Conservation (phyloP, 371 early-diverging fungal genomes). For the Mucor circinelloides region DNA sequence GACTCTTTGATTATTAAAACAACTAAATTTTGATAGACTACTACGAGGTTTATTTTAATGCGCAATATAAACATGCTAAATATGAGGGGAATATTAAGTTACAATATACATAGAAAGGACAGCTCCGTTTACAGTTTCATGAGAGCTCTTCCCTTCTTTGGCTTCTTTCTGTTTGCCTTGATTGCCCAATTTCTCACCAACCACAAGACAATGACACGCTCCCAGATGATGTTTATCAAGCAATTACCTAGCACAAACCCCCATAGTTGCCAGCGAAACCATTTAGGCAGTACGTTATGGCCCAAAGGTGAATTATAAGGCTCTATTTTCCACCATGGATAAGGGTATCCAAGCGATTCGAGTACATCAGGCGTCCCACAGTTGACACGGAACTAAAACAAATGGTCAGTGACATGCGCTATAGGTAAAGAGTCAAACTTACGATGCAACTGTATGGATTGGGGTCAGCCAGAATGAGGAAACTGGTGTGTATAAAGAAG, state of each 20-base stretch:
- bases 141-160: slow-evolving; percentile 24
- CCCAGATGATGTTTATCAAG: slow-evolving; percentile 48
- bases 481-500: slow-evolving; percentile 55
- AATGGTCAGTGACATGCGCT: background rate
- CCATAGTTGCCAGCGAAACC: slow-evolving; percentile 62
- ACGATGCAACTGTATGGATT: slow-evolving; percentile 64
- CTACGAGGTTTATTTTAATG: too few relatives aligned
- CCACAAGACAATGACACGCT: slow-evolving; percentile 58
- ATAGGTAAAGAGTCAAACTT: slow-evolving; percentile 6
- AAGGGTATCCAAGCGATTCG: slow-evolving; percentile 41
- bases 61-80: background rate
- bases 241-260: slow-evolving; percentile 42
- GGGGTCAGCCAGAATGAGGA: slow-evolving; percentile 64
- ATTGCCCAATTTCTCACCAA: slow-evolving; percentile 46
- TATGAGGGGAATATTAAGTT: background rate
- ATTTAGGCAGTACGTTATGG: slow-evolving; percentile 67
- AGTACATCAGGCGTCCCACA: slow-evolving; percentile 61
- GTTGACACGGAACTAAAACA: slow-evolving; percentile 61
- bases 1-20: too few relatives aligned
- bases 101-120: background rate
- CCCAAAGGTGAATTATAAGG: slow-evolving; percentile 61
- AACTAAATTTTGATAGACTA: too few relatives aligned
- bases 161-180: slow-evolving; percentile 23
- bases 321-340: slow-evolving; percentile 45
- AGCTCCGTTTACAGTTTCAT: slow-evolving; percentile 29